Percentiles rank a stretch among this genome's conserved stretches.
Conservation (phyloP, 768 basidiomycete genomes). For the Xerocomellus amylosporus region DNA sequence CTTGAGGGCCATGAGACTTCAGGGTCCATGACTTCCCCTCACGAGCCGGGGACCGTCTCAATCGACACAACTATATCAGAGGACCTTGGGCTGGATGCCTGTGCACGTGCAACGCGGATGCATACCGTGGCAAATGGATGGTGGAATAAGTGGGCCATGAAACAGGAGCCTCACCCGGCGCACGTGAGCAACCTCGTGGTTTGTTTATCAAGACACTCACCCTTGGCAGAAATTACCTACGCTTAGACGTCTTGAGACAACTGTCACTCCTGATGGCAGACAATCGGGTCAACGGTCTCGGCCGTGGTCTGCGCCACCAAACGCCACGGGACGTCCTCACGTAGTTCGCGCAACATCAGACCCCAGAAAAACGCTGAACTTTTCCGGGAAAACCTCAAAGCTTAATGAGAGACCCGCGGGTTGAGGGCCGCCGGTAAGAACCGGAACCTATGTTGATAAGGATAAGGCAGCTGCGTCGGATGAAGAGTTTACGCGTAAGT, state of each 20-base stretch:
- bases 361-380: conserved; percentile 17
- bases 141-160: conserved; percentile 50
- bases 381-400: conserved; percentile 9
- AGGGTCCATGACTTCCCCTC: conserved; percentile 35
- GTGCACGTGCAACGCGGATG: conserved; percentile 31
- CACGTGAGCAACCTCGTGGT: conserved; percentile 20
- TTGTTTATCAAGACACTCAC: conserved; percentile 9
- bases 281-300: conserved; percentile 32
- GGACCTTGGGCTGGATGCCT: conserved; percentile 22
- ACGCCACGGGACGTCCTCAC: conserved; percentile 17
- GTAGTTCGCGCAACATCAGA: conserved; percentile 16
- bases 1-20: conserved; percentile 22
- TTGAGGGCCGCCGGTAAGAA: conserved; percentile 5
- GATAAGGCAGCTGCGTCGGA: conserved; percentile 6
- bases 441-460: background rate
- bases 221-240: conserved; percentile 30
- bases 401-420: conserved; percentile 10
- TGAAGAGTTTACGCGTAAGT: conserved; percentile 7
- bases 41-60: conserved; percentile 31
- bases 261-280: conserved; percentile 44
- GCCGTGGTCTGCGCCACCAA: conserved; percentile 27
- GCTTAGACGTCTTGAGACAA: conserved; percentile 46
- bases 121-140: conserved; percentile 47
- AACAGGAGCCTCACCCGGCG: conserved; percentile 14
- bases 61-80: conserved; percentile 26